Percentiles rank a stretch among this genome's conserved stretches.
phyloP scores from a whole-genome alignment of 768 basidiomycete species.

The Pleurotus eryngii region DNA sequence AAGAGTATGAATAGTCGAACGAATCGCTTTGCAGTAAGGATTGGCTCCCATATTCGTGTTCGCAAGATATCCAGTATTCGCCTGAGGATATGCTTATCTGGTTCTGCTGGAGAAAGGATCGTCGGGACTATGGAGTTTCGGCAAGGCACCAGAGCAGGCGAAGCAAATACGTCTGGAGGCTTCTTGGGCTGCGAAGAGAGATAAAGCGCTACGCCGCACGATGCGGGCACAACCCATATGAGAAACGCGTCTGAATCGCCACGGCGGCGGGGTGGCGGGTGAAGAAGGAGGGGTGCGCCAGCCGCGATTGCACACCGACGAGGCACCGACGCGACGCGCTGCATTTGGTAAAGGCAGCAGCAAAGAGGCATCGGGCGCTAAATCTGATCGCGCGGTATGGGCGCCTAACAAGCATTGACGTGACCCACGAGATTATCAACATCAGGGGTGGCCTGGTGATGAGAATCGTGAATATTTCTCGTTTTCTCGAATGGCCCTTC shows the following conservation, averaged over 20 bases:
- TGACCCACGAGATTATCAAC: not conserved
- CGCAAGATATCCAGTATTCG: conserved; percentile 47
- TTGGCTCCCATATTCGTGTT: conserved; percentile 74
- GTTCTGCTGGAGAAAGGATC: conserved; percentile 71
- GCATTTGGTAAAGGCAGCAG: too few species aligned
- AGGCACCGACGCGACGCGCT: not conserved
- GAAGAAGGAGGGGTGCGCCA: conserved; percentile 31
- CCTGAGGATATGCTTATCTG: conserved; percentile 40
- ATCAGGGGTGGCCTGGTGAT: not conserved
- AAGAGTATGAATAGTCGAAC: conserved; percentile 81
- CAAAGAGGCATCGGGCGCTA: too few species aligned
- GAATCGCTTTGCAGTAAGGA: conserved; percentile 82
- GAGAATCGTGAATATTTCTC: not conserved
- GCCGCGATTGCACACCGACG: conserved; percentile 13
- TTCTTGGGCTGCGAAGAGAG: conserved; percentile 37
- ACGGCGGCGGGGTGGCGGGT: conserved; percentile 27
- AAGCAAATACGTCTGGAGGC: conserved; percentile 47
- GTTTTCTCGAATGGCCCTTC: not conserved
- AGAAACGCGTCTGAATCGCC: conserved; percentile 27
- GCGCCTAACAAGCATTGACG: not conserved
- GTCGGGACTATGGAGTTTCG: conserved; percentile 25
- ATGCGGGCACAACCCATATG: conserved; percentile 56
- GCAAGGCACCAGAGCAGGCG: conserved; percentile 42
- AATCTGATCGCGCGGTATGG: too few species aligned
- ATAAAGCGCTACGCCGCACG: conserved; percentile 52